Evolutionary conservation across 495 filamentous ascomycete species (phyloP), one percentile per base, ranked within the genome.

Genomic region (Xylaria palmicola): DNA sequence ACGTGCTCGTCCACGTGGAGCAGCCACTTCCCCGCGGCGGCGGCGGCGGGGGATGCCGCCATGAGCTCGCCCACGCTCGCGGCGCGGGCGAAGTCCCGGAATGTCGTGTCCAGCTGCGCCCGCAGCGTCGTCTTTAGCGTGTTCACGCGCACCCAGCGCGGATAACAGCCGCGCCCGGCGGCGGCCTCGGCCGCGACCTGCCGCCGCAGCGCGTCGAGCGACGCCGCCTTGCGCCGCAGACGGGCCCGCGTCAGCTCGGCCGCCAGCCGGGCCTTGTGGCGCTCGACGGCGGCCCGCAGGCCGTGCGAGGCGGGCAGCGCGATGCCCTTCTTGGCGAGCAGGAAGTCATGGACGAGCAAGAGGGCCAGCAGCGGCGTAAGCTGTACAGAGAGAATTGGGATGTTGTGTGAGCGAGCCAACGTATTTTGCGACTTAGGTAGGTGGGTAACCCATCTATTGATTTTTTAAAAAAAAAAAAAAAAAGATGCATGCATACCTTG

Each of bases 141-240:
- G 65, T 98, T 98, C 29, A 98, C 80, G 3, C 94, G 85, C 6
- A 95, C 85, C 94, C 94, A 98, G 48, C 93, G 85, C 1, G 92
- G 92, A 68, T 92, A 78, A 6, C 56, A 62, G 9, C 69, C 68
- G n/a, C n/a, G n/a, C n/a, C n/a, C n/a, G n/a, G n/a, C n/a, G 12
- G 68, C 64, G 17, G 73, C 63, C 8, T 75, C 67, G 47, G 75
- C 53, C 62, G 85, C 78, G 9, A 96, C 70, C 15, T 79, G 74
- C 9, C 77, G 75, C 50, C 85, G 83, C 49, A 96, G 77, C 3
- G 81, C 80, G 12, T 88, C 84, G 15, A 91, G 55, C 0, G 87
- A 84, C 0, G 85, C 67, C 63, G 85, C 88, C 5, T 87, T 88
- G 36, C 86, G 80, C 9, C 88, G 83, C 29, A 98, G 72, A 12